Base-by-base conservation (phyloP, 306 rosid species). In the Citrullus colocynthis region DNA sequence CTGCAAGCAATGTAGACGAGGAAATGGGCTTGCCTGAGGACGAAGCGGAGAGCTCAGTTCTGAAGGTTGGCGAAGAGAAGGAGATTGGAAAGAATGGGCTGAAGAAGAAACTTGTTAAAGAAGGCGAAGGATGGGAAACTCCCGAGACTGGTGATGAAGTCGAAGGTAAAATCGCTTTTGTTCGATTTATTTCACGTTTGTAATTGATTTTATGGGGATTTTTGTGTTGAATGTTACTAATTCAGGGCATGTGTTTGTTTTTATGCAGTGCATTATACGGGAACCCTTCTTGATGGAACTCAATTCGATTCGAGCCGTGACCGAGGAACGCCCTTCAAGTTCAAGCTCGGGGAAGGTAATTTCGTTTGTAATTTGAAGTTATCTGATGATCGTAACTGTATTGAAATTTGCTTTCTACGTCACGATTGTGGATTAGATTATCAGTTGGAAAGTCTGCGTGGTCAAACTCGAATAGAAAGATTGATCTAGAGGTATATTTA, bases 241-340 rank as follows among this genome's bases (percentile, higher is more conserved):
- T 44, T 44, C 49, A 17, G 20, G 57, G 9, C 6, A 1, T 16
- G 17, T 81, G 58, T 73, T 4, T 45, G 32, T 36, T 9, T 72
- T 57, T 49, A 2, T 81, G 69, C 79, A 89, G 98, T 93, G 80
- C 98, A 93, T 83, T 93, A 93, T 58, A 91, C 91, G 2, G 95
- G 96, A 69, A 89, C 91, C 51, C 81, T 93, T 81, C 84, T 88
- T 49, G 98, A 93, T 69, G 96, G 98, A 21, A 88, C 98, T 24
- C 70, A 87, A 77, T 93, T 93, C 57, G 96, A 93, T 81, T 91
- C 95, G 0, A 93, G 96, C 84, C 96, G 91, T 48, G 96, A 88
- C 34, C 87, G 91, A 66, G 91, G 88, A 9, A 89, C 90, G 2
- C 83, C 96, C n/a, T 91, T 89, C 82, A 88, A 85, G 84, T 89